phyloP scores from a whole-genome alignment of 768 basidiomycete genomes.

The Rhodotorula diobovata region DNA sequence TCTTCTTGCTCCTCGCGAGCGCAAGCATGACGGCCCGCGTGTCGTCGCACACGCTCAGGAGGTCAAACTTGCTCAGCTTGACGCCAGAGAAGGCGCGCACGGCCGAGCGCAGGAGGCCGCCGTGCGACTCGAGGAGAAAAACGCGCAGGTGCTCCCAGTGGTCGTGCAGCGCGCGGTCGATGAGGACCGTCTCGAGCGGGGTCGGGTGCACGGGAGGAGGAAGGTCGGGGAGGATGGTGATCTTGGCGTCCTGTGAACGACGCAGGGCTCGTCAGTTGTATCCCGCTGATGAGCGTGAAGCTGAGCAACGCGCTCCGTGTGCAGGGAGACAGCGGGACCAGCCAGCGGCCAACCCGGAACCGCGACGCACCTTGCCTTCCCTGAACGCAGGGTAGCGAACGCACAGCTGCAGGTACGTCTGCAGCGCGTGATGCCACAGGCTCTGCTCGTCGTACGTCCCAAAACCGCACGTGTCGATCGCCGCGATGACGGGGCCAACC shows the following conservation, averaged over 20 bases:
- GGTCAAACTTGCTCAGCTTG: constrained; percentile 18
- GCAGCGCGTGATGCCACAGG: constrained; percentile 28
- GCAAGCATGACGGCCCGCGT: constrained; percentile 23
- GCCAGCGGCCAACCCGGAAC: no score
- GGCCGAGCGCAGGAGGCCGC: constrained; percentile 26
- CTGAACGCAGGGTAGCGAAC: constrained; percentile 24
- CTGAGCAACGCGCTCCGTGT: no score
- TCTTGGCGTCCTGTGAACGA: constrained; percentile 23
- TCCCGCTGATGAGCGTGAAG: background rate
- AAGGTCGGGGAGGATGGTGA: constrained; percentile 21
- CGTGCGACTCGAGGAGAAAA: constrained; percentile 26
- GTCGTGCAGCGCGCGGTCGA: constrained; percentile 17
- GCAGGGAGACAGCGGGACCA: no score
- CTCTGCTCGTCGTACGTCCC: constrained; percentile 17
- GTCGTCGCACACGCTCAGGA: constrained; percentile 25
- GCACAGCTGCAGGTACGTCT: constrained; percentile 29
- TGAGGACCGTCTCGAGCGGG: constrained; percentile 15
- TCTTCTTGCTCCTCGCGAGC: constrained; percentile 9
- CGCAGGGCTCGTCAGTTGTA: no score
- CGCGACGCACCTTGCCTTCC: constrained; percentile 15
- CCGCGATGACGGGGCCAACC: constrained; percentile 20
- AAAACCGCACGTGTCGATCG: constrained; percentile 16
- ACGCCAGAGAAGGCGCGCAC: constrained; percentile 28
- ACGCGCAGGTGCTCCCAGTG: constrained; percentile 32
- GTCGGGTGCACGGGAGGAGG: constrained; percentile 24